Base-by-base conservation (phyloP, 257 asterid species). In the Plantago major region DNA sequence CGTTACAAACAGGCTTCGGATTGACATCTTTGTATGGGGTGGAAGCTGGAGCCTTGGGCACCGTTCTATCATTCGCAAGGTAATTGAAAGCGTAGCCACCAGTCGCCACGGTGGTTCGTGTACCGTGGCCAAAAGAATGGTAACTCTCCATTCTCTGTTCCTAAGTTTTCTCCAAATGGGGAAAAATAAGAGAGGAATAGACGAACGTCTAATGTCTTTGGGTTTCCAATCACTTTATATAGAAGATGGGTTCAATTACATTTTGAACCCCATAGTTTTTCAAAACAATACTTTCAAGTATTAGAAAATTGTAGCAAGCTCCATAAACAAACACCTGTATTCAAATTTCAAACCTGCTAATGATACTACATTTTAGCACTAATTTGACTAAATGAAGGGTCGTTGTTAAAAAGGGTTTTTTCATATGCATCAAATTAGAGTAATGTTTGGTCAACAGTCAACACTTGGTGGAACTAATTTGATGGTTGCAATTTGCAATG, bases 21-120 rank as follows among this genome's bases (percentile, higher is more conserved):
- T 67, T 64, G 67, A 75, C 63, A 69, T 75, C 74, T 55, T 54
- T 75, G 55, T 58, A 54, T 22, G 49, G 40, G 11, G 68, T 56
- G 0, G 73, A n/a, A 4, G 42, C 69, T 46, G 52, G 67, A 17
- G 47, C 13, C 1, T 47, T 48, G 0, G 14, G 42, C 40, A 9
- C 46, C 30, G 46, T 46, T 48, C 28, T 22, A 5, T 59, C 30
- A 55, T 14, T 28, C 1, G 9, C 22, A 3, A 11, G 0, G 60
- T 28, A 13, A 33, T 28, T 48, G 18, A 19, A n/a, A 22, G 42
- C 17, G 7, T 52, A 52, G 42, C 42, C 42, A 52, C 58, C 15
- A n/a, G 11, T 26, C 40, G 18, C 58, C 49, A 40, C 49, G 33
- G 22, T 13, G n/a, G 49, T 58, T 42, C 11, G 48, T 42, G 33